Evolutionary conservation across 208 protist genomes (phyloP).

Genomic region (Plasmodiophora brassicae): DNA sequence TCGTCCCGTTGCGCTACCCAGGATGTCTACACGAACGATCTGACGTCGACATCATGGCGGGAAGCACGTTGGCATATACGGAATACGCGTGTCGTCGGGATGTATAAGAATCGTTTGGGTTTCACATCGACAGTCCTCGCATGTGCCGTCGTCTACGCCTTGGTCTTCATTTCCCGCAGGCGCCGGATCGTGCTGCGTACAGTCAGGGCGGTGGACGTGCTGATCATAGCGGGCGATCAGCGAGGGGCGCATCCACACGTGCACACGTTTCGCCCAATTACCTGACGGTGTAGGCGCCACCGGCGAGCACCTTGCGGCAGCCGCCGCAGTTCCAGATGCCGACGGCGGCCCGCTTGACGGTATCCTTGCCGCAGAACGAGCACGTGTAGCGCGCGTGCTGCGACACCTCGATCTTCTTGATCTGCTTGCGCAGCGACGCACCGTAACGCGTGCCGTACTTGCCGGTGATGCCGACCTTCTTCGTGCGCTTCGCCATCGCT

Average conservation of each 20-base stretch:
- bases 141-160: too few species aligned
- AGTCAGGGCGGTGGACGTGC: constrained; percentile 34
- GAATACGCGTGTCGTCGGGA: too few species aligned
- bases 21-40: too few species aligned
- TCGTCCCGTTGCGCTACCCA: too few species aligned
- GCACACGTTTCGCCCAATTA: background rate
- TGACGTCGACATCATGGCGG: too few species aligned
- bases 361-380: constrained; percentile 68
- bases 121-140: too few species aligned
- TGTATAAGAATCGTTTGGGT: too few species aligned
- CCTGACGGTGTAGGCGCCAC: constrained; percentile 58
- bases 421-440: constrained; percentile 61
- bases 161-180: constrained; percentile 35
- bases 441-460: constrained; percentile 71
- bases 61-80: too few species aligned
- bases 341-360: constrained; percentile 58
- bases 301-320: constrained; percentile 58
- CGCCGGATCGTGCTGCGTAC: constrained; percentile 35
- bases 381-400: constrained; percentile 61
- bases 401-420: constrained; percentile 63
- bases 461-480: constrained; percentile 69
- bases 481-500: constrained; percentile 58
- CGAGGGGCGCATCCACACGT: background rate
- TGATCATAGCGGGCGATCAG: background rate
- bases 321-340: constrained; percentile 65